phyloP scores from a whole-genome alignment of 2,329 filamentous ascomycete species.

The Myriosclerotinia duriaeana region DNA sequence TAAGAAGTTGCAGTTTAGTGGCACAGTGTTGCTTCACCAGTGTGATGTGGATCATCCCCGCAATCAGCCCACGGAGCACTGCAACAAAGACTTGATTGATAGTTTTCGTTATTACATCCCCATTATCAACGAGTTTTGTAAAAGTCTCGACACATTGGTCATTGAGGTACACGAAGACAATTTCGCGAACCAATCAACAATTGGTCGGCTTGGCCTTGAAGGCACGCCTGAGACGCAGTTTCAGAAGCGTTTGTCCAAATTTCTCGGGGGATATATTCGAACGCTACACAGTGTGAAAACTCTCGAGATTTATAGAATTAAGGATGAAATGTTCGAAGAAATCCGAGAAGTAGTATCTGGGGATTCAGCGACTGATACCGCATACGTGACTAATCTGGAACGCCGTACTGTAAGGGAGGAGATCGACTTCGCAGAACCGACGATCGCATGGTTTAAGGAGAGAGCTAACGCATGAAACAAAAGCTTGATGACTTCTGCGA shows the following conservation, averaged over 20 bases:
- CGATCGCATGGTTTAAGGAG: neutral
- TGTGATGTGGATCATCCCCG: neutral
- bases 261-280: neutral
- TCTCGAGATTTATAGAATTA: neutral
- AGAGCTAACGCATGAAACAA: neutral
- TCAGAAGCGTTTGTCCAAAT: neutral
- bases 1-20: neutral
- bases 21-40: neutral
- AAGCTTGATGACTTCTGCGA: no score
- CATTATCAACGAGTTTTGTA: neutral
- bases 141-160: neutral
- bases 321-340: no score
- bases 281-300: neutral
- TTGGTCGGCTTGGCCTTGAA: fast-evolving
- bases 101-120: neutral
- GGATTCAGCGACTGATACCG: no score
- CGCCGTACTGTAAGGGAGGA: neutral
- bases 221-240: neutral
- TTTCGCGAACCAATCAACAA: fast-evolving
- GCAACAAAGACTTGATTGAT: neutral
- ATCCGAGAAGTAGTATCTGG: no score
- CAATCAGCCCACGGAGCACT: neutral
- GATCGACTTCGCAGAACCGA: neutral
- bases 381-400: neutral
- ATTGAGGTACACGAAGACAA: neutral